Evolutionary conservation across 495 filamentous ascomycete genomes (phyloP).

Genomic region (Podospora pseudocomata): DNA sequence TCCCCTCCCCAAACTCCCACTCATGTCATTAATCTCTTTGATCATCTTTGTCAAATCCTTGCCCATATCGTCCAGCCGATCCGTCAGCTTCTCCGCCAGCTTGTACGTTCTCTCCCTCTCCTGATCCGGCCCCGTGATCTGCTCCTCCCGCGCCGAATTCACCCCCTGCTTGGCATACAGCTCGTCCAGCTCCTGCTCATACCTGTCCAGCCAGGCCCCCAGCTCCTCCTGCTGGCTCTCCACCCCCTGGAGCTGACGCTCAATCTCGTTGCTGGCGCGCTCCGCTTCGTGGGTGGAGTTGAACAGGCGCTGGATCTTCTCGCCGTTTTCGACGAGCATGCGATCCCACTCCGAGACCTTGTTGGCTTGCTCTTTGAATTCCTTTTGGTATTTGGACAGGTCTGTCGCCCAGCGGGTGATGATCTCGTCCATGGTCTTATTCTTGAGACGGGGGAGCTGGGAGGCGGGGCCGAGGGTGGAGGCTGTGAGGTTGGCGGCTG

Average conservation of each 20-base stretch:
- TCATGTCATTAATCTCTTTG: constrained; percentile 91
- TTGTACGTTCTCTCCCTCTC: constrained; percentile 94
- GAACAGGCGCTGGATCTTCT: constrained; percentile 88
- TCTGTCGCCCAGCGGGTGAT: constrained; percentile 97
- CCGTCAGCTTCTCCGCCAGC: constrained; percentile 83
- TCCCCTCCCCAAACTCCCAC: constrained; percentile 77
- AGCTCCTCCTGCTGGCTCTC: constrained; percentile 92
- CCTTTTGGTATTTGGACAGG: constrained; percentile 89
- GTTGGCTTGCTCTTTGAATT: constrained; percentile 83
- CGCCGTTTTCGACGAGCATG: constrained; percentile 82
- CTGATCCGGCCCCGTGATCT: constrained; percentile 79
- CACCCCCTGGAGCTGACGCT: constrained; percentile 80
- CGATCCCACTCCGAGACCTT: constrained; percentile 90
- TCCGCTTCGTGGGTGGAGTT: constrained; percentile 85
- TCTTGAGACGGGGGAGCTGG: constrained; percentile 85
- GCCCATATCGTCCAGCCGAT: constrained; percentile 84
- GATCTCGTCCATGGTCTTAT: constrained; percentile 99
- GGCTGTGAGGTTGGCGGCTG: constrained; percentile 50
- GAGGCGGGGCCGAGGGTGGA: constrained; percentile 76
- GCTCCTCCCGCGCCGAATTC: constrained; percentile 43
- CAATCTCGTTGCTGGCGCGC: constrained; percentile 82
- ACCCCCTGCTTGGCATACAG: constrained; percentile 66
- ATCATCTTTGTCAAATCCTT: constrained; percentile 92
- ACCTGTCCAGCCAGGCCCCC: constrained; percentile 75
- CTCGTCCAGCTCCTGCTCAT: constrained; percentile 83